These are phyloP conservation scores for Madurella fahalii DNA, from an alignment of 2,329 filamentous ascomycete species.

Conservation along the genomic window DNA sequence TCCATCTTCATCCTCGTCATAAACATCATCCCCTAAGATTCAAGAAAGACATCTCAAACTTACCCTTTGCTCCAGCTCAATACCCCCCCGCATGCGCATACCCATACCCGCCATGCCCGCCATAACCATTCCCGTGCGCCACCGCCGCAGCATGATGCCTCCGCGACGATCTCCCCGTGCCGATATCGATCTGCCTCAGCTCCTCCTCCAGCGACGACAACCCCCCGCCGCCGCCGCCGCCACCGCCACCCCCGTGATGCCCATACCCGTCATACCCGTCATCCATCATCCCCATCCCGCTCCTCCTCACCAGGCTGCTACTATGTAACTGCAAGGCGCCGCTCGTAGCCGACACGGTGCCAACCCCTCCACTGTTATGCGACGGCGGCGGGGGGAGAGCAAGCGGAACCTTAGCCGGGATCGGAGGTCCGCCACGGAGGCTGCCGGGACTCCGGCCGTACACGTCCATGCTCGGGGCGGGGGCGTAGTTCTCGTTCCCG, in stretches of 20 bases:
- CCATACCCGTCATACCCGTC: slow-evolving; percentile 20
- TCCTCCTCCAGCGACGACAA: slow-evolving; percentile 65
- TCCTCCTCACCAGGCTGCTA: slow-evolving; percentile 21
- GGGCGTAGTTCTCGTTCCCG: slow-evolving; percentile 44
- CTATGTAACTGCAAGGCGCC: slow-evolving; percentile 26
- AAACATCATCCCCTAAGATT: too few species aligned
- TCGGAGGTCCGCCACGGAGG: slow-evolving; percentile 43
- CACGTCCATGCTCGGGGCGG: slow-evolving; percentile 14
- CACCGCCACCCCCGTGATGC: slow-evolving; percentile 17
- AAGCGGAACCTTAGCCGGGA: slow-evolving; percentile 68
- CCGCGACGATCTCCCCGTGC: slow-evolving; percentile 54
- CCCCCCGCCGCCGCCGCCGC: slow-evolving; percentile 35
- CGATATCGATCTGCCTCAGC: slow-evolving; percentile 64
- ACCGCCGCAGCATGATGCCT: not conserved
- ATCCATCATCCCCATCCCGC: slow-evolving; percentile 30
- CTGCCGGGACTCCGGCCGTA: slow-evolving; percentile 29
- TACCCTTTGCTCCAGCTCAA: not conserved
- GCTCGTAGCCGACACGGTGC: slow-evolving; percentile 16
- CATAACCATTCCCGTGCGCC: not conserved
- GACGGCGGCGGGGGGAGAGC: slow-evolving; percentile 20
- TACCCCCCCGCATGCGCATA: slow-evolving; percentile 10
- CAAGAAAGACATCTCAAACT: too few species aligned
- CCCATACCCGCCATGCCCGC: not conserved
- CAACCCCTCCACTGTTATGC: not conserved
- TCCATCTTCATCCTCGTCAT: too few species aligned